Evolutionary conservation across 106 monocot species (phyloP), one percentile per base, ranked within the genome.

Genomic region (Dendrobium chrysotoxum): DNA sequence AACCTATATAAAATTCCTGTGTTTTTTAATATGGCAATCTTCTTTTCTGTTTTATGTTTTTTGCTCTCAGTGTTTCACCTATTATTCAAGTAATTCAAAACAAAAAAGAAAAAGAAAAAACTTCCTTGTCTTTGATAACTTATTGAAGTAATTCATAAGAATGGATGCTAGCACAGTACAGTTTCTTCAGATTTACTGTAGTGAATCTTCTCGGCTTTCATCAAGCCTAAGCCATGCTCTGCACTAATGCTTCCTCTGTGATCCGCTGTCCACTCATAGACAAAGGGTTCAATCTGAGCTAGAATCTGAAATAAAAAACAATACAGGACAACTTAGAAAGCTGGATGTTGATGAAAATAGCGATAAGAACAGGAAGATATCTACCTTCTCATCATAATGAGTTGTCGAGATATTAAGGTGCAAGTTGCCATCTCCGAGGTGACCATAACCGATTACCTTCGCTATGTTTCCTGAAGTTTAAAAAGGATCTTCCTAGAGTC

Each of bases 161-260:
- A 21, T 15, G 41, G 68, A 68, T 39, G 75, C 2, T 79, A 75
- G 78, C 4, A 16, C 13, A 74, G 74, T 88, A 98, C 97, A 55
- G 84, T 80, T 89, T 98, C 94, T 55, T 88, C 3, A 77, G 94
- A 88, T 80, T 94, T 98, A 90, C 97, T 98, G 81, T 98, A 98
- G 78, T 92, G 92, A 82, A 98, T 94, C 82, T 92, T 98, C 58
- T 98, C 86, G 28, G 97, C 97, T 91, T 98, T 98, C 97, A 98
- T 98, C 64, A 91, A 57, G 39, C 97, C 97, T 76, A 98, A 85
- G 16, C 97, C 97, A 88, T 98, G 97, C 85, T 98, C 97, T 45
- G 97, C 97, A 77, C 97, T 98, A 47, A 98, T 92, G 79, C 97
- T 98, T 75, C 97, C 97, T 77, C 84, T 79, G 50, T 94, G 91